Evolutionary conservation across 345 rosid species (phyloP), one percentile per base, ranked within the genome.

Genomic region (Carallia brachiata): DNA sequence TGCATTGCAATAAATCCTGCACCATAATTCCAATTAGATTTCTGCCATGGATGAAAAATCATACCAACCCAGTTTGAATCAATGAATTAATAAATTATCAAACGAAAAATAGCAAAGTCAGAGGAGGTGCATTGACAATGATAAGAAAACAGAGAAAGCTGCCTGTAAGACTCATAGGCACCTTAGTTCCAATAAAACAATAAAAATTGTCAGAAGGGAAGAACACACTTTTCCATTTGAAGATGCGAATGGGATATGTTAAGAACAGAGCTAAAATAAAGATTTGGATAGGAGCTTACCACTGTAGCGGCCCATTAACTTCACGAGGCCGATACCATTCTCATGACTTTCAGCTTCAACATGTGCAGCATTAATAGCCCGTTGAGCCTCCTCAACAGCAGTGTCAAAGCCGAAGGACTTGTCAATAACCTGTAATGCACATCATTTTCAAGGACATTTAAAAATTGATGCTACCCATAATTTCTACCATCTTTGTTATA

Each of bases 1-100:
- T 88, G 48, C 97, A 91, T 89, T 6, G 96, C 97, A 72, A 89
- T 91, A 63, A 88, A 91, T 16, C 97, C 97, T 91, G 86, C 78
- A 52, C 65, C 50, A 65, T 19, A 23, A 66, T 12, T 70, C 54
- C 53, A 37, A 50, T 36, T 32, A 18, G 50, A 73, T 44, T 32
- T 7, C 34, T 10, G 10, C 2, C 7, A 0, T 34, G 16, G 16
- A 63, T 6, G 6, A 8, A 18, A 40, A 63, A 70, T 28, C 32
- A 39, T 18, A 27, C 6, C 53, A 23, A 1, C 52, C 31, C 9
- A 12, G 53, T 23, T 23, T 23, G 23, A 23, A 23, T 23, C 23
- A 32, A 16, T 10, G 0, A 2, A 40, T 19, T 4, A 53, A 52
- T 34, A 18, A 36, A 53, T 52, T 6, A 23, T 19, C 54, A 39